A percentile compares a stretch with the other conserved stretches of the same genome.
Evolutionary conservation across 2,329 filamentous ascomycete genomes (phyloP).

Genomic region (Thielaviopsis ethacetica): DNA sequence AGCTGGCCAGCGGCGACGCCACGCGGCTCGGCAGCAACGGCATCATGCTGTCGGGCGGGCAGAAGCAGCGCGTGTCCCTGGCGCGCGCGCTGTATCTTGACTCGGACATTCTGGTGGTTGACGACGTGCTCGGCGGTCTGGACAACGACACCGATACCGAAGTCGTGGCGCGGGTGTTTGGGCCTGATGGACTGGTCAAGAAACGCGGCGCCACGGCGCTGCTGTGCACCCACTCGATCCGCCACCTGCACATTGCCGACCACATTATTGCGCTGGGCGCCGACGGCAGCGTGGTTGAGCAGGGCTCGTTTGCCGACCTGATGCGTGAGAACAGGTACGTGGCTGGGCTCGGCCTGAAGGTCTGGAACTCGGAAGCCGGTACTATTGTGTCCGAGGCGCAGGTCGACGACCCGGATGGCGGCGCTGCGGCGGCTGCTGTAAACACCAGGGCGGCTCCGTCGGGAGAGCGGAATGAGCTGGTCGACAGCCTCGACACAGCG

Average conservation of each 20-base stretch:
- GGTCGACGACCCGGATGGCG: neutral
- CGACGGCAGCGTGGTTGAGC: conserved; percentile 26
- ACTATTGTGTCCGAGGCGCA: neutral
- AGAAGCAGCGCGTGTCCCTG: conserved; percentile 22
- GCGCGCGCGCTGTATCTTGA: conserved; percentile 29
- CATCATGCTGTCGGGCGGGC: conserved; percentile 27
- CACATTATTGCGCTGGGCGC: conserved; percentile 29
- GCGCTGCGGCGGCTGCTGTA: neutral
- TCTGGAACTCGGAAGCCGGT: neutral
- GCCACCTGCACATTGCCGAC: conserved; percentile 22
- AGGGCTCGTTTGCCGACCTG: conserved; percentile 19
- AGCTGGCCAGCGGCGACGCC: conserved; percentile 21
- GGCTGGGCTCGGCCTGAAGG: conserved; percentile 21
- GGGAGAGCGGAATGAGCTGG: neutral
- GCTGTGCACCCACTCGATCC: conserved; percentile 21
- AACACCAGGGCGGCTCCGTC: neutral
- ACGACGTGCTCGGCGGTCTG: conserved; percentile 28
- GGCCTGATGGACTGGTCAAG: conserved; percentile 23
- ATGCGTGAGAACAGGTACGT: conserved; percentile 23
- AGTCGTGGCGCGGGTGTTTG: conserved; percentile 28
- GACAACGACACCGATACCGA: conserved; percentile 27
- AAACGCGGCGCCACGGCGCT: conserved; percentile 24
- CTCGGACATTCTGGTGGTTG: conserved; percentile 24
- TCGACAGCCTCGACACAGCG: conserved; percentile 6
- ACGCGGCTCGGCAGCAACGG: conserved; percentile 26